Base-by-base conservation (phyloP, 1,284 basidiomycete species). In the Ceratorhiza oryzae-sativae region DNA sequence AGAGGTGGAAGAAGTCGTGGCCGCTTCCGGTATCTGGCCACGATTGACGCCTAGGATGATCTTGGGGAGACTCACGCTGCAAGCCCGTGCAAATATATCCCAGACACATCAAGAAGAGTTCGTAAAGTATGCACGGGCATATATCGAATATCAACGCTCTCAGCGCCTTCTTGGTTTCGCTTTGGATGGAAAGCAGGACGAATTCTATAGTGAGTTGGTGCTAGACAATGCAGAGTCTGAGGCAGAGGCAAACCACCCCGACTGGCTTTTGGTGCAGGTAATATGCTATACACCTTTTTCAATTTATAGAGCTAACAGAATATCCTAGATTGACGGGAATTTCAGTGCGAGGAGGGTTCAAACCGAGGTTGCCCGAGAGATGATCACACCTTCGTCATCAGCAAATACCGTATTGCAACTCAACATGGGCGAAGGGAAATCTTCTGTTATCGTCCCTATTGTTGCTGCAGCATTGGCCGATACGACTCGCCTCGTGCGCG, bases 391-490 rank as follows among this genome's bases (percentile, higher is more conserved):
- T 1, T 25, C 39, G 0, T 79, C 78, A 0, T 56, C 72, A 1
- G n/a, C 65, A 3, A 87, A 82, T 60, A 81, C 81, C 0, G 76
- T 81, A 2, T 78, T 85, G 39, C 86, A 87, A 70, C 81, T 88
- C 20, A 86, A 87, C 55, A 87, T 87, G 86, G 86, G 86, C 0
- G 86, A 87, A 73, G 86, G 86, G 3, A 87, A 87, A 73, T 83
- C 86, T 0, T 84, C 84, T 0, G 86, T 75, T 3, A 87, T 87
- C 32, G 79, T 84, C 0, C 86, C 86, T 0, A 77, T 86, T 18
- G 78, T 80, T 23, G 78, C 81, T 0, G 76, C 80, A 0, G 72
- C 79, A 25, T 77, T 86, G 2, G 83, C 86, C 0, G 77, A 86
- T 74, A 80, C 83, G 0, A 46, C 77, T 2, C 82, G 78, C 15